Evolutionary conservation across 2,329 filamentous ascomycete genomes (phyloP).

Genomic region (Ceratocystiopsis brevicomis): DNA sequence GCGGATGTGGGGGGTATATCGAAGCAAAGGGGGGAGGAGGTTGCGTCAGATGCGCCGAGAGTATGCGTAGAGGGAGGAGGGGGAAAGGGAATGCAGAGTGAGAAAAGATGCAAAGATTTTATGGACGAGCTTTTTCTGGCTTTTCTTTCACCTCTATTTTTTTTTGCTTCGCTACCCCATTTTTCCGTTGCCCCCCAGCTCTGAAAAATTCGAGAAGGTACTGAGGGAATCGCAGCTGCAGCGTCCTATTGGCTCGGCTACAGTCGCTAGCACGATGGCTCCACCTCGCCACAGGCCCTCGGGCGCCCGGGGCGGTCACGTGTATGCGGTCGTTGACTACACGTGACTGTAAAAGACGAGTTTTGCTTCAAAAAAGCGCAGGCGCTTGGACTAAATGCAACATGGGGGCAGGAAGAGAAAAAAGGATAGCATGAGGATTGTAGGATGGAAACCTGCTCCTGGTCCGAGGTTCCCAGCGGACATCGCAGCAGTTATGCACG

Average conservation of each 20-base stretch:
- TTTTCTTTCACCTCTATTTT: not conserved
- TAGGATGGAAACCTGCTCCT: no score
- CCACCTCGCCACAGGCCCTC: slow-evolving; percentile 6
- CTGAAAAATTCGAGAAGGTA: slow-evolving; percentile 10
- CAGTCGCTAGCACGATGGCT: not conserved
- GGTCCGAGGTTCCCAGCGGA: no score
- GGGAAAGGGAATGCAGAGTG: slow-evolving; percentile 1
- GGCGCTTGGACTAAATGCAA: no score
- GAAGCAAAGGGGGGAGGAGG: slow-evolving; percentile 5
- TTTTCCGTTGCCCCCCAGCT: slow-evolving; percentile 2
- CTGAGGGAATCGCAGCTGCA: slow-evolving; percentile 2
- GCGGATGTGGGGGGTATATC: slow-evolving; percentile 8
- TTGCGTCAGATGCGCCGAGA: slow-evolving; percentile 2
- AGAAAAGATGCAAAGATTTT: slow-evolving; percentile 6
- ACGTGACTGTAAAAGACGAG: not conserved
- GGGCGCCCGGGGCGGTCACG: not conserved
- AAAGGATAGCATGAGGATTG: no score
- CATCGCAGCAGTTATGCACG: no score
- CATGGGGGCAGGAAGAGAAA: no score
- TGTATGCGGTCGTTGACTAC: not conserved
- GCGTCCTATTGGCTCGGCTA: slow-evolving; percentile 4
- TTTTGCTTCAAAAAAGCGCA: no score
- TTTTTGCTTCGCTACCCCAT: slow-evolving; percentile 1
- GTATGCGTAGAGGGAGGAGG: not conserved
- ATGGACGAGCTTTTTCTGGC: slow-evolving; percentile 8